Conservation (phyloP, 192 early-diverging fungal species). For the Allomyces arbusculus region DNA sequence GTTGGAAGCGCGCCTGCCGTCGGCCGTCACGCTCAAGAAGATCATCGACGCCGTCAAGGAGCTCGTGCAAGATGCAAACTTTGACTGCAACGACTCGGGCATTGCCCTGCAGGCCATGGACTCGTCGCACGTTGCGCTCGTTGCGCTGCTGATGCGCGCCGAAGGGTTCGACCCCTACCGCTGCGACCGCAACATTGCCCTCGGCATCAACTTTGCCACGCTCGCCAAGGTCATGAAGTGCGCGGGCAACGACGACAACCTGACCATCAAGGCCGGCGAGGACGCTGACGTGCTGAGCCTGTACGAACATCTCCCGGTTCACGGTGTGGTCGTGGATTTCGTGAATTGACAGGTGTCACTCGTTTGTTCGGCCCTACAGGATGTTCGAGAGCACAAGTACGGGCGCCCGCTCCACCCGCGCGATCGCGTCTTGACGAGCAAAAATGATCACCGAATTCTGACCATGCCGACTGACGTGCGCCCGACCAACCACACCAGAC, state of each 20-base stretch:
- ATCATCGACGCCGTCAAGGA: conserved; percentile 95
- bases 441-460: no score
- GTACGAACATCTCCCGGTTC: conserved; percentile 20
- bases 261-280: conserved; percentile 81
- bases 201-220: conserved; percentile 72
- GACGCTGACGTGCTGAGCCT: conserved; percentile 60
- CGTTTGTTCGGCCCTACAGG: not conserved
- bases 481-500: conserved; percentile 2
- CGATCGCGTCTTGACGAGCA: no score
- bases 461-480: no score
- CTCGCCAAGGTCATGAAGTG: conserved; percentile 88
- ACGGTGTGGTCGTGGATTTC: conserved; percentile 13
- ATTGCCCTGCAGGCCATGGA: conserved; percentile 97
- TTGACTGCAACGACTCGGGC: conserved; percentile 89
- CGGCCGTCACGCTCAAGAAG: conserved; percentile 79
- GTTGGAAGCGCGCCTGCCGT: conserved; percentile 78
- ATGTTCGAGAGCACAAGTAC: conserved; percentile 47
- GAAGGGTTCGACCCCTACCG: conserved; percentile 70
- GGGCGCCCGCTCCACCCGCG: no score
- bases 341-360: not conserved
- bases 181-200: conserved; percentile 73
- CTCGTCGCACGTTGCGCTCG: conserved; percentile 91
- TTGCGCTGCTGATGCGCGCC: conserved; percentile 57
- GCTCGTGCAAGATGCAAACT: conserved; percentile 87
- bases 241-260: conserved; percentile 72